Evolutionary conservation across 2,329 filamentous ascomycete species (phyloP), one percentile per base, ranked within the genome.

Genomic region (Botryotinia calthae): DNA sequence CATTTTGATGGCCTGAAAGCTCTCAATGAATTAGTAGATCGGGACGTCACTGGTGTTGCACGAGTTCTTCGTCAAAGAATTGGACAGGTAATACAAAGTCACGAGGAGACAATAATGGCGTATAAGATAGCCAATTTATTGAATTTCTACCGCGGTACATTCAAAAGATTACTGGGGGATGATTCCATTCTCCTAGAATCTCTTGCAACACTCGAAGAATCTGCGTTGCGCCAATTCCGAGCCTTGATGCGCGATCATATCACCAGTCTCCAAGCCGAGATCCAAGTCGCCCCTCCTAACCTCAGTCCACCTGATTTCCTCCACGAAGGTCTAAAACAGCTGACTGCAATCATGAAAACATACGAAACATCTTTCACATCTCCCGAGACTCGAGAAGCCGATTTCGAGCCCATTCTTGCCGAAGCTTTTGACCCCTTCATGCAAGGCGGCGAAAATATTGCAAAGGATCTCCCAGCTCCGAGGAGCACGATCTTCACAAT

Each of bases 51-150:
- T 3, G 93, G 93, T 0, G 94, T 95, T 6, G 90, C 92, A 54
- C 89, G 93, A 34, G 89, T 95, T n/a, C 83, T 98, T n/a, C 90
- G 93, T 40, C 95, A 98, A 81, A 88, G 95, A 46, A 90, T 97
- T 70, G 95, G 98, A 81, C 93, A 98, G 78, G 93, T 97, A 31
- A 91, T 98, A 25, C 94, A 97, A 78, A 93, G 92, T 74, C 95
- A 97, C 80, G 95, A 98, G 77, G 95, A 98, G 73, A 91, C 91
- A 0, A 93, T 97, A 31, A 85, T 94, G 66, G 91, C 94, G 48
- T 99, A 97, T 84, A 96, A 94, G 81, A 89, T 98, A 58, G 91
- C 93, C 18, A 98, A 97, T 78, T 85, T 99, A 1, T 86, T 98
- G 59, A 90, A 89, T 58, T 99, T 99, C 82, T 99, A 99, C 83